Percentiles rank a stretch among this genome's conserved stretches.
Conservation (phyloP, 2,329 filamentous ascomycete species). For the Colletotrichum spinosum region DNA sequence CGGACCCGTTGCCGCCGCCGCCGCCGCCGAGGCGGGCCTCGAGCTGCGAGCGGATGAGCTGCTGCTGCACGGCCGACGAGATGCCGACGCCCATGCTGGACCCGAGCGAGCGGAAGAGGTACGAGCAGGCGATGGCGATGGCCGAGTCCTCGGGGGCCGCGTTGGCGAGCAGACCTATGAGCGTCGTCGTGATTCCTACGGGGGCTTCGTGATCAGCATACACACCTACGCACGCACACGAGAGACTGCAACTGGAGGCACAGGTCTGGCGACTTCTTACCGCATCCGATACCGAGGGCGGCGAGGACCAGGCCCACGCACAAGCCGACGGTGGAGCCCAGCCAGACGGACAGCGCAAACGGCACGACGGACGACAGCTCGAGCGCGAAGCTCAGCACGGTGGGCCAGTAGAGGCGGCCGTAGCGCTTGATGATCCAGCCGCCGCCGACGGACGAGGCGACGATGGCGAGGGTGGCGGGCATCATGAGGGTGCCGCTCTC, state of each 20-base stretch:
- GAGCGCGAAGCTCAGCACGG: slow-evolving; percentile 64
- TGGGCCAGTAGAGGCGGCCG: slow-evolving; percentile 78
- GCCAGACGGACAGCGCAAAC: slow-evolving; percentile 64
- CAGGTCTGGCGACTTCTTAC: no score
- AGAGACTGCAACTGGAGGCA: no score
- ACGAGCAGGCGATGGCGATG: slow-evolving; percentile 81
- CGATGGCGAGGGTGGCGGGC: slow-evolving; percentile 71
- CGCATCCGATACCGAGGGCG: slow-evolving; percentile 49
- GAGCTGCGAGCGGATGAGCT: slow-evolving; percentile 70
- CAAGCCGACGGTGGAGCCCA: slow-evolving; percentile 62
- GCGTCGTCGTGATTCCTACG: slow-evolving; percentile 75
- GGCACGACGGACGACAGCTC: slow-evolving; percentile 66
- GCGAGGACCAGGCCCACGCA: slow-evolving; percentile 67
- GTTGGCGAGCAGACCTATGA: slow-evolving; percentile 80
- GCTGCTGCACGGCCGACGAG: slow-evolving; percentile 78
- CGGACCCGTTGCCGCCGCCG: slow-evolving; percentile 67
- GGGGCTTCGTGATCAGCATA: no score
- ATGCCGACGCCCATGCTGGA: slow-evolving; percentile 79
- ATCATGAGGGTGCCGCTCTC: slow-evolving; percentile 74
- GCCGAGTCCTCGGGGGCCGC: slow-evolving; percentile 75
- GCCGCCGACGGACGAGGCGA: slow-evolving; percentile 72
- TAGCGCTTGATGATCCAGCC: slow-evolving; percentile 77
- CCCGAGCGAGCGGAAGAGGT: slow-evolving; percentile 84
- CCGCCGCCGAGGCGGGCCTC: slow-evolving; percentile 60
- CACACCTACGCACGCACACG: no score